Evolutionary conservation across 2,329 filamentous ascomycete genomes (phyloP), one percentile per base, ranked within the genome.

Genomic region (Salinomyces thailandicus): DNA sequence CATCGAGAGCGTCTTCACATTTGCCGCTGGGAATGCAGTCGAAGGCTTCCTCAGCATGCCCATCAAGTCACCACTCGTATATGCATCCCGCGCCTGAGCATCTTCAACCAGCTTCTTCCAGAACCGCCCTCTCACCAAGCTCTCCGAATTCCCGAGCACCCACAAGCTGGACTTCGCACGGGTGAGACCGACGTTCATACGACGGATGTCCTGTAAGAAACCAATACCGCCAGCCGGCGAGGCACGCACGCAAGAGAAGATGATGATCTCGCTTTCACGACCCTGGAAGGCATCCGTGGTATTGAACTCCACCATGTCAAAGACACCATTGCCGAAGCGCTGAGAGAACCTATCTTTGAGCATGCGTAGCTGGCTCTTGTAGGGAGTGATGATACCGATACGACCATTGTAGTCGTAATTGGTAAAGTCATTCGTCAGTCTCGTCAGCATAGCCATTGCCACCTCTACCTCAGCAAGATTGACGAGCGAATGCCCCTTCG

Each of bases 121-220:
- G 61, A 85, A 95, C 54, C 91, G 77, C 42, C 91, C 91, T 54
- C 93, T 82, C 16, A 81, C 69, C 35, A 98, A 71, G 20, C 87
- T 85, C 39, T 81, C 73, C 0, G 91, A 91, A 60, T 96, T 93
- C 48, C 91, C 91, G 17, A 98, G 72, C 39, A 98, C 89, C 84
- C 89, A 98, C 7, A 98, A 72, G 20, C 89, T 95, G 7, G 85
- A 94, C 61, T 94, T 95, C 4, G 91, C 93, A 68, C 91, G 81
- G 15, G 91, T 98, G 42, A 98, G 70, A 65, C 91, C 91, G 53
- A 98, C 91, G 61, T 98, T 98, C 93, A 98, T 96, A 71, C 91
- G 89, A 41, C 91, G 79, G 55, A 98, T 94, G 59, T 98, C 91
- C 37, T 85, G 83, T 73, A 98, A 81, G 75, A 98, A 98, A 71